Conservation (phyloP, 139 green algal species). For the Yamagishiella unicocca region DNA sequence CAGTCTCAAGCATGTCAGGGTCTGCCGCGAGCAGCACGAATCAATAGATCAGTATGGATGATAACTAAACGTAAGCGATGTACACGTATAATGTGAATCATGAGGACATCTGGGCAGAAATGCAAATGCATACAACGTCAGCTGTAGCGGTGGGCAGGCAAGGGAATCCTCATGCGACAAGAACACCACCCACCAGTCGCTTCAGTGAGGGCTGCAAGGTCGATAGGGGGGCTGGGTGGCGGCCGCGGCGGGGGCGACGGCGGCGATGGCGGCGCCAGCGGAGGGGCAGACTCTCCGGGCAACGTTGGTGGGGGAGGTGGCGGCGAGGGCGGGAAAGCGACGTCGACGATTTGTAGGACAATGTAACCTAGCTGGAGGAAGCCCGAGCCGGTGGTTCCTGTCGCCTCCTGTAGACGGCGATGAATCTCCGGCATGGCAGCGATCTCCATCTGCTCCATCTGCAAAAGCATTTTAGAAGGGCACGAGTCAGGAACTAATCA, state of each 20-base stretch:
- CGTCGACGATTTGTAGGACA: not conserved
- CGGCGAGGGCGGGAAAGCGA: constrained; percentile 7
- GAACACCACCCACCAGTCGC: too few species aligned
- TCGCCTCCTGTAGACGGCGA: not conserved
- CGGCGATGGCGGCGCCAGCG: not conserved
- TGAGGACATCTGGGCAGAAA: not conserved
- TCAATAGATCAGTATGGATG: too few species aligned
- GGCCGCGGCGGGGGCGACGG: too few species aligned
- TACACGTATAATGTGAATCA: not conserved
- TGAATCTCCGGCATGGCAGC: not conserved
- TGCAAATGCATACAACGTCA: not conserved
- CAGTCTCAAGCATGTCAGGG: too few species aligned
- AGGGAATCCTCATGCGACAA: too few species aligned
- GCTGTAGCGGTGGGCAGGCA: not conserved
- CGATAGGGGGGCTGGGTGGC: not conserved
- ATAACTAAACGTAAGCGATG: too few species aligned
- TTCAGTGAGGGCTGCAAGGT: not conserved
- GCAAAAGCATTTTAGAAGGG: too few species aligned
- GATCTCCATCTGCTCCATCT: not conserved
- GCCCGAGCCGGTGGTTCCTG: not conserved
- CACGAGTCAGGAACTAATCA: too few species aligned
- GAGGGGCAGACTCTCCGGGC: not conserved
- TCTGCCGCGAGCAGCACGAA: too few species aligned
- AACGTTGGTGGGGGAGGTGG: not conserved
- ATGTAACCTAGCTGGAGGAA: not conserved